Evolutionary conservation across 192 early-diverging fungal genomes (phyloP), one percentile per base, ranked within the genome.

Genomic region (Coemansia sp.): DNA sequence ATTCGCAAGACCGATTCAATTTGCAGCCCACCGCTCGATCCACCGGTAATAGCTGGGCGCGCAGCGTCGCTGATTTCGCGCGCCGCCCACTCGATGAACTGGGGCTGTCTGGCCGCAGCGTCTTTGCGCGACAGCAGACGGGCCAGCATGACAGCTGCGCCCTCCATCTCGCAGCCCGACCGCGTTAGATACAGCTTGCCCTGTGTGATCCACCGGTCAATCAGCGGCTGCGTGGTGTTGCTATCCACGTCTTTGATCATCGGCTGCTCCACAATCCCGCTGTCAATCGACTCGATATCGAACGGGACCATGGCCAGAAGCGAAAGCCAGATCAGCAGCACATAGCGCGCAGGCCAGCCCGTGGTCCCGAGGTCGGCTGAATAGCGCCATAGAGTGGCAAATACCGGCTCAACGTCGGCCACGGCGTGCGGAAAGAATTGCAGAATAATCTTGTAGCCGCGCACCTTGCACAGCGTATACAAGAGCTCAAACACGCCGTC

Each of bases 281-380:
- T 91, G 63, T 96, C 96, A 17, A 98, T 82, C 12, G 72, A 86
- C 50, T 79, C 82, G 10, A 99, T 75, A 61, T 98, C 93, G 68
- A 99, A 99, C 4, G 97, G 97, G 27, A 95, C 84, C 89, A 95
- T 95, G 43, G 83, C 84, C 63, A 97, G 80, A n/a, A 97, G 81
- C 8, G 94, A 95, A 11, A 98, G 74, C 94, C 95, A 97, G 10
- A 99, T 80, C 19, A 95, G 60, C 12, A 88, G 70, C 12, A 94
- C 67, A 54, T 91, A 98, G 11, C 91, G 83, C 1, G 81, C 81
- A 21, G 87, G 84, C 96, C 96, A 99, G 32, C 36, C 42, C 6
- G 64, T 58, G 11, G 27, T 25, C 6, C 34, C 20, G 15, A 22
- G 38, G 20, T 53, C 20, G 42, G 40, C 19, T 10, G 62, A 42